Evolutionary conservation across 768 basidiomycete species (phyloP).

Genomic region (Rhodotorula taiwanensis): DNA sequence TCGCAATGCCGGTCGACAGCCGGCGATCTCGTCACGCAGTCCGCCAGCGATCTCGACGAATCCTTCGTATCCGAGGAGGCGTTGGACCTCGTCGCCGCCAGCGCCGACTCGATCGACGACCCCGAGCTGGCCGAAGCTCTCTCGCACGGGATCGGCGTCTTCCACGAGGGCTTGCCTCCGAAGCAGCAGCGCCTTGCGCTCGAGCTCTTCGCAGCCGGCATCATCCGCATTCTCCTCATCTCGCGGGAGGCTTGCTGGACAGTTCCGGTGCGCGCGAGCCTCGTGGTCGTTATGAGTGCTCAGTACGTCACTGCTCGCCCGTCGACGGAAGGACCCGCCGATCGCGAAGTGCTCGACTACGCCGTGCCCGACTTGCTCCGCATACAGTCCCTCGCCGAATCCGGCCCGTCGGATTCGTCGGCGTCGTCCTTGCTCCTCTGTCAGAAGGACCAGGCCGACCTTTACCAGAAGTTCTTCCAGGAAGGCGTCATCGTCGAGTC

Average conservation of each 20-base stretch:
- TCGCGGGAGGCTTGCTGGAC: constrained; percentile 82
- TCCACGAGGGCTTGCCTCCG: constrained; percentile 63
- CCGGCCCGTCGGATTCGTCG: constrained; percentile 20
- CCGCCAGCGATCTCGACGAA: constrained; percentile 62
- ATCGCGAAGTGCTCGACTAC: constrained; percentile 72
- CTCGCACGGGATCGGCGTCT: constrained; percentile 79
- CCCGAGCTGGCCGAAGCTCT: constrained; percentile 61
- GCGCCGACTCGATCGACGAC: constrained; percentile 59
- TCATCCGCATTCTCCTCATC: constrained; percentile 70
- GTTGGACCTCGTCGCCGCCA: constrained; percentile 56
- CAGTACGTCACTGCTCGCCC: constrained; percentile 56
- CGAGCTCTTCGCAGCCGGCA: constrained; percentile 71
- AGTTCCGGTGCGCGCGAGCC: constrained; percentile 71
- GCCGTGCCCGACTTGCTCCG: constrained; percentile 68
- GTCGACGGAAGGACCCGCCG: constrained; percentile 7
- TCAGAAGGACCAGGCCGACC: constrained; percentile 74
- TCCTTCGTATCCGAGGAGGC: constrained; percentile 43
- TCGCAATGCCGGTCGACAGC: constrained; percentile 67
- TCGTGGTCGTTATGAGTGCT: constrained; percentile 84
- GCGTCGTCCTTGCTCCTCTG: constrained; percentile 74
- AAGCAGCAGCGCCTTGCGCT: constrained; percentile 66
- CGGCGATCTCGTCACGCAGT: constrained; percentile 77
- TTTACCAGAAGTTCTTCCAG: constrained; percentile 72
- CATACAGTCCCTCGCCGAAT: constrained; percentile 83
- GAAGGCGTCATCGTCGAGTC: constrained; percentile 90